These are phyloP conservation scores for Batkoa obscura DNA, from an alignment of 371 early-diverging fungal species.

Conservation along the genomic window DNA sequence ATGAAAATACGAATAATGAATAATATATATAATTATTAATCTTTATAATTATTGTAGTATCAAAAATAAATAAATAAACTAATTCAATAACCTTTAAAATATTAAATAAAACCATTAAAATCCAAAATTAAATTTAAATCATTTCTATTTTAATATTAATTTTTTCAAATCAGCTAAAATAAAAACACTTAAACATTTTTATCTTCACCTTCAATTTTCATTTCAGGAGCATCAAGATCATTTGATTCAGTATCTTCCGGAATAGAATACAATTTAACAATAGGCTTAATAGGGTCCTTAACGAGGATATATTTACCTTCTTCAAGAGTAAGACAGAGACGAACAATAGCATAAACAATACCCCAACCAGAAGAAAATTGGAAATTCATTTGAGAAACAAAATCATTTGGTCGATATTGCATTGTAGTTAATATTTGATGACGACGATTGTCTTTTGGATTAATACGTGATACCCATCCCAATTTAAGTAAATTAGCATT, in stretches of 20 bases:
- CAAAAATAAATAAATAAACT: too few species aligned
- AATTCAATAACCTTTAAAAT: too few species aligned
- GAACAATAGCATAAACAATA: conserved; percentile 80
- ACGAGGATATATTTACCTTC: conserved; percentile 89
- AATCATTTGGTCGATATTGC: conserved; percentile 76
- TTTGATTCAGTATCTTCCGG: conserved; percentile 12
- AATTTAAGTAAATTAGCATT: conserved; percentile 80
- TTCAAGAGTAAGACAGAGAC: conserved; percentile 58
- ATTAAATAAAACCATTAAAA: too few species aligned
- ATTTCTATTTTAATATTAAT: too few species aligned
- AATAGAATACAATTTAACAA: conserved; percentile 60
- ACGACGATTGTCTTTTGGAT: conserved; percentile 56
- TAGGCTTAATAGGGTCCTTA: conserved; percentile 89
- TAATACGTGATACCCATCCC: conserved; percentile 62
- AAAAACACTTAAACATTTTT: too few species aligned
- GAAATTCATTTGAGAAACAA: conserved; percentile 78
- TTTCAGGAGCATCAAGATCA: too few species aligned
- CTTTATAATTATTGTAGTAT: too few species aligned
- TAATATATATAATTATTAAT: too few species aligned
- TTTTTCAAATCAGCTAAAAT: too few species aligned
- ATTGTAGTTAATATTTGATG: conserved; percentile 74
- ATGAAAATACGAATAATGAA: too few species aligned
- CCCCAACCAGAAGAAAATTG: conserved; percentile 81
- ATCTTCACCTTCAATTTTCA: too few species aligned
- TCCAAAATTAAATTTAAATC: too few species aligned